Evolutionary conservation across 2,329 filamentous ascomycete genomes (phyloP).

Genomic region (Periconia sp.): DNA sequence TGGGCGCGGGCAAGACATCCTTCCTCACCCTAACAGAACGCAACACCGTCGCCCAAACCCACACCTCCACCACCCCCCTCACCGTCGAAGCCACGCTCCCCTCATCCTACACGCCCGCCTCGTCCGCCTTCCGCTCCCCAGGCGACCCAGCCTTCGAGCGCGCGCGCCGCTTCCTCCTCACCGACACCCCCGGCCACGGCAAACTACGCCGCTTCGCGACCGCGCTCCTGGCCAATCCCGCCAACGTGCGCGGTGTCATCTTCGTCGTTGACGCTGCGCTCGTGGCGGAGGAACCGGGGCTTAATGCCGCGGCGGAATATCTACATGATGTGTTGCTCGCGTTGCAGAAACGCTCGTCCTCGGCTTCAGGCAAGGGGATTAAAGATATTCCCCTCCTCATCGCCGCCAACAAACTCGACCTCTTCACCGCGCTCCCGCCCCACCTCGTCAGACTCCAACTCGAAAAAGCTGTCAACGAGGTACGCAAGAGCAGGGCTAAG

Average conservation of each 20-base stretch:
- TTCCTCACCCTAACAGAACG: conserved; percentile 72
- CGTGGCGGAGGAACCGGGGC: conserved; percentile 45
- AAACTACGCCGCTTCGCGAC: conserved; percentile 79
- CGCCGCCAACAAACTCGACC: conserved; percentile 91
- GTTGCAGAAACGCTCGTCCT: conserved; percentile 70
- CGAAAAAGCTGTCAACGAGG: conserved; percentile 77
- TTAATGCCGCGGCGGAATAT: conserved; percentile 77
- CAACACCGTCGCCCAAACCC: conserved; percentile 57
- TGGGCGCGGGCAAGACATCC: conserved; percentile 83
- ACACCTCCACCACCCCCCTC: conserved; percentile 45
- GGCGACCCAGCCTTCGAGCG: conserved; percentile 62
- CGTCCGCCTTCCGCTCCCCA: conserved; percentile 65
- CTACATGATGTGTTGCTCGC: conserved; percentile 85
- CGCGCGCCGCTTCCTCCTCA: conserved; percentile 69
- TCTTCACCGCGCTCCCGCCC: conserved; percentile 88
- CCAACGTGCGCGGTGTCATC: conserved; percentile 68
- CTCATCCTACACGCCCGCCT: conserved; percentile 58
- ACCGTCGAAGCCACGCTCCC: conserved; percentile 64
- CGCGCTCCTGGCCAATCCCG: conserved; percentile 50
- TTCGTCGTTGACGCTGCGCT: conserved; percentile 84
- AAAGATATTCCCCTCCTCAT: conserved; percentile 73
- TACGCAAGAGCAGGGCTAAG: conserved; percentile 73
- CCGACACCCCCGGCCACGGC: conserved; percentile 93
- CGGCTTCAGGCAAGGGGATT: conserved; percentile 58
- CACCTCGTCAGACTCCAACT: conserved; percentile 72